phyloP scores from a whole-genome alignment of 164 flowering plant species.

The Buxus sempervirens region DNA sequence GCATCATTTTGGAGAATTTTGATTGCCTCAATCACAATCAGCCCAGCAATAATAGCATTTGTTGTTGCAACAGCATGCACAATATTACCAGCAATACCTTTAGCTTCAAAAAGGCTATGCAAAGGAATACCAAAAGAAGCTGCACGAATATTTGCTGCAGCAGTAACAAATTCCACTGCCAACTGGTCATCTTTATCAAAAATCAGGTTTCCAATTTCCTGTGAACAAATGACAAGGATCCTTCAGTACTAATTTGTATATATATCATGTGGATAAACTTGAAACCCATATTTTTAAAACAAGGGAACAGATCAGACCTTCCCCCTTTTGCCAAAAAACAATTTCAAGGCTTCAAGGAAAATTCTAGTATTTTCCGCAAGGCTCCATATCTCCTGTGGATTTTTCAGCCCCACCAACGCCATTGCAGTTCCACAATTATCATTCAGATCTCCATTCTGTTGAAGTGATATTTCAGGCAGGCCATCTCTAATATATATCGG shows the following conservation, averaged over 20 bases:
- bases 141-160: conserved; percentile 98
- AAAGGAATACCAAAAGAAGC: conserved; percentile 87
- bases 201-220: conserved; percentile 84
- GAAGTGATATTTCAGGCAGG: conserved; percentile 32
- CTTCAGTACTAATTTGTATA: neutral
- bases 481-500: conserved; percentile 72
- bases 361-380: conserved; percentile 70
- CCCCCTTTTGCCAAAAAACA: conserved; percentile 65
- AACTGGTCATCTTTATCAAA: conserved; percentile 98
- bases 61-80: conserved; percentile 99
- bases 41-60: conserved; percentile 91
- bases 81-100: conserved; percentile 98
- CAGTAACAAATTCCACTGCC: conserved; percentile 97
- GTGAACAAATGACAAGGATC: conserved; percentile 12
- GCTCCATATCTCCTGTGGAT: conserved; percentile 94
- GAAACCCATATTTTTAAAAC: conserved; percentile 5
- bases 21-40: conserved; percentile 95
- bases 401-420: conserved; percentile 77
- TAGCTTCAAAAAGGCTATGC: conserved; percentile 96
- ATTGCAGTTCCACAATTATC: conserved; percentile 45
- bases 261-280: neutral
- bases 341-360: conserved; percentile 75
- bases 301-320: conserved; percentile 43
- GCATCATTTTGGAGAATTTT: conserved; percentile 73
- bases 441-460: conserved; percentile 55